These are phyloP conservation scores for Annona cherimola DNA, from an alignment of 164 flowering plant species.

Conservation along the genomic window DNA sequence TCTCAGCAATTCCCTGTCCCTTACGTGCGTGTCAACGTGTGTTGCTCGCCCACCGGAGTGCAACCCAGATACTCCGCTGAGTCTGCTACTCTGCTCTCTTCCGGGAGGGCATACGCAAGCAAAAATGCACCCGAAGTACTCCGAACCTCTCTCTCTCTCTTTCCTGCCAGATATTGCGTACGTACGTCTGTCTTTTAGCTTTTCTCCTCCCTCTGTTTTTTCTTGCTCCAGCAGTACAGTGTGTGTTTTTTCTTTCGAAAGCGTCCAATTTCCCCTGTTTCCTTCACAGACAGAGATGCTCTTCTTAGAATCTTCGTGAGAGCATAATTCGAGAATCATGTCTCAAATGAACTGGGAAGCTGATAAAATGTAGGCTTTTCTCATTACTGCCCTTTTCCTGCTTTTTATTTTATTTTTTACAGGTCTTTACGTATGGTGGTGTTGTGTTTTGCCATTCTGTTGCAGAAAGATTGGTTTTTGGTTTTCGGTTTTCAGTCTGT, in stretches of 20 bases:
- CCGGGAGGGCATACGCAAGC: too few relatives aligned
- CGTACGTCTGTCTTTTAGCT: not conserved
- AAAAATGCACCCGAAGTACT: too few relatives aligned
- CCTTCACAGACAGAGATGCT: not conserved
- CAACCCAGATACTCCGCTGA: too few relatives aligned
- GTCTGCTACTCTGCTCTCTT: too few relatives aligned
- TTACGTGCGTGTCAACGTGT: too few relatives aligned
- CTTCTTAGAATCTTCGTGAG: not conserved
- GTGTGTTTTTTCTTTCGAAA: not conserved
- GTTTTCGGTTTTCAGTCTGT: not conserved
- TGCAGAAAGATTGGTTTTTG: not conserved
- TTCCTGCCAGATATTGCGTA: not conserved
- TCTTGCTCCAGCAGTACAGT: too few relatives aligned
- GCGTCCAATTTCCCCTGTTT: not conserved
- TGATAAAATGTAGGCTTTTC: conserved; percentile 29
- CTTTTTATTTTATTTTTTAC: not conserved
- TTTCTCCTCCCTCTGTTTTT: too few relatives aligned
- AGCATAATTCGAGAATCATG: conserved; percentile 38
- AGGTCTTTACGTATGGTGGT: not conserved
- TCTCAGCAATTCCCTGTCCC: too few relatives aligned
- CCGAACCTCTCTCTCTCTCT: not conserved
- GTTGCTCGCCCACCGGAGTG: too few relatives aligned
- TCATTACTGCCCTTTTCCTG: not conserved
- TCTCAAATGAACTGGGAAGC: conserved; percentile 80
- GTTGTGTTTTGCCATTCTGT: not conserved